Evolutionary conservation across 2,329 filamentous ascomycete species (phyloP).

Genomic region (Gliomastix tumulicola): DNA sequence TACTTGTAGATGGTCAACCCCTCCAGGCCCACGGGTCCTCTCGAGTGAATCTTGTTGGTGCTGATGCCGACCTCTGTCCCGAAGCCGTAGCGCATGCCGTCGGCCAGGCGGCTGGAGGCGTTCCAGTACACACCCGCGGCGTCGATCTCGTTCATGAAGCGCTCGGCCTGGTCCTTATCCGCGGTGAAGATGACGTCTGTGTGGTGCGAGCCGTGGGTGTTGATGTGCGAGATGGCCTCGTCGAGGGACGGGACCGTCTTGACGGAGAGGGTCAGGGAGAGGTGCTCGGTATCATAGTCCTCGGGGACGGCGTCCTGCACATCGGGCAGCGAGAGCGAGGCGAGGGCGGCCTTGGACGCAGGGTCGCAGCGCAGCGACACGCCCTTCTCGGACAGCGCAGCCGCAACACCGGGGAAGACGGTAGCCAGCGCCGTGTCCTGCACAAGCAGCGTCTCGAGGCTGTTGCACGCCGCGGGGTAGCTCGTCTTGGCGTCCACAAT

Average conservation of each 20-base stretch:
- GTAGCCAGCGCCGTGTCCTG: conserved; percentile 62
- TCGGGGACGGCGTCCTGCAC: conserved; percentile 59
- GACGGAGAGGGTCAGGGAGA: conserved; percentile 77
- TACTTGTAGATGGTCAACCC: conserved; percentile 98
- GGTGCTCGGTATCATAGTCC: conserved; percentile 86
- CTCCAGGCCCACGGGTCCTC: conserved; percentile 89
- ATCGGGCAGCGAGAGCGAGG: conserved; percentile 31
- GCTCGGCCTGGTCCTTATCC: conserved; percentile 59
- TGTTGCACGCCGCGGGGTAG: conserved; percentile 94
- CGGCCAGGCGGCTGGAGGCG: conserved; percentile 85
- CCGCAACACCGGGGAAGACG: conserved; percentile 64
- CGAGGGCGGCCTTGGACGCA: conserved; percentile 57
- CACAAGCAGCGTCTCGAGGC: conserved; percentile 84
- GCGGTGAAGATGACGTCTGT: conserved; percentile 85
- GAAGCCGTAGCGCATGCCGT: conserved; percentile 96
- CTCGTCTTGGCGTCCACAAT: conserved; percentile 88
- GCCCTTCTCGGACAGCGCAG: conserved; percentile 66
- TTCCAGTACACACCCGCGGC: conserved; percentile 97
- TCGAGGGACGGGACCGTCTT: conserved; percentile 66
- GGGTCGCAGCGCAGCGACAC: conserved; percentile 79
- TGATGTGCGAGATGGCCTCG: conserved; percentile 81
- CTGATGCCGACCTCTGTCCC: conserved; percentile 97
- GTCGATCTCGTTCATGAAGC: conserved; percentile 80
- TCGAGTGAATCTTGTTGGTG: conserved; percentile 95
- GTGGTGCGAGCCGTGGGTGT: conserved; percentile 85